These are phyloP conservation scores for Primulina huaijiensis DNA, from an alignment of 257 asterid genomes.

Conservation along the genomic window DNA sequence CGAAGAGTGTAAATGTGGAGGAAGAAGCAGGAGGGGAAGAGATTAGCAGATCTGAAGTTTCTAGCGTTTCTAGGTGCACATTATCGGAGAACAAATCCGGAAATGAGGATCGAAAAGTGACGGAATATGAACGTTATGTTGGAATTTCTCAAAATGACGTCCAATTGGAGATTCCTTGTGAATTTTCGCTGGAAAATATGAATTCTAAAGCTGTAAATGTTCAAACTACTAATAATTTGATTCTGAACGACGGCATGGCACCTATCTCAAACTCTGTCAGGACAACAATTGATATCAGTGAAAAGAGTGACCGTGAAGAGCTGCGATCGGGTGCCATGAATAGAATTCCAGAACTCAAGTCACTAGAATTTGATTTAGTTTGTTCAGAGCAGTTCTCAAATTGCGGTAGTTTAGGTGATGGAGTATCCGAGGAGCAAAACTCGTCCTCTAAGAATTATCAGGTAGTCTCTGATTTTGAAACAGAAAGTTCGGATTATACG, in stretches of 20 bases:
- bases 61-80: constrained; percentile 36
- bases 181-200: constrained; percentile 19
- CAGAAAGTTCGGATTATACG: constrained; percentile 51
- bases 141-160: constrained; percentile 30
- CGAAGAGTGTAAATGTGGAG: constrained; percentile 35
- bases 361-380: constrained; percentile 50
- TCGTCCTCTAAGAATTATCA: constrained; percentile 52
- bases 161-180: constrained; percentile 24
- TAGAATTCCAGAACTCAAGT: constrained; percentile 22
- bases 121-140: constrained; percentile 27
- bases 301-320: constrained; percentile 32
- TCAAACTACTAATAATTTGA: constrained; percentile 5
- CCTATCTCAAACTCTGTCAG: constrained; percentile 26
- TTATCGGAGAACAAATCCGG: constrained; percentile 21
- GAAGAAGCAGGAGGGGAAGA: constrained; percentile 30
- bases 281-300: constrained; percentile 27
- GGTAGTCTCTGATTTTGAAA: constrained; percentile 48
- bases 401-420: constrained; percentile 30
- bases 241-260: constrained; percentile 32
- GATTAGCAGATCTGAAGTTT: constrained; percentile 38
- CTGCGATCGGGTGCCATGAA: constrained; percentile 9
- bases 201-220: constrained; percentile 28
- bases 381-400: constrained; percentile 73
- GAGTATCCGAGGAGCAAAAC: constrained; percentile 34
- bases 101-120: constrained; percentile 23